A percentile compares a stretch with the other conserved stretches of the same genome.
These are phyloP conservation scores for Rhynchospora breviuscula DNA, from an alignment of 176 grass and related monocot genomes.

Conservation along the genomic window DNA sequence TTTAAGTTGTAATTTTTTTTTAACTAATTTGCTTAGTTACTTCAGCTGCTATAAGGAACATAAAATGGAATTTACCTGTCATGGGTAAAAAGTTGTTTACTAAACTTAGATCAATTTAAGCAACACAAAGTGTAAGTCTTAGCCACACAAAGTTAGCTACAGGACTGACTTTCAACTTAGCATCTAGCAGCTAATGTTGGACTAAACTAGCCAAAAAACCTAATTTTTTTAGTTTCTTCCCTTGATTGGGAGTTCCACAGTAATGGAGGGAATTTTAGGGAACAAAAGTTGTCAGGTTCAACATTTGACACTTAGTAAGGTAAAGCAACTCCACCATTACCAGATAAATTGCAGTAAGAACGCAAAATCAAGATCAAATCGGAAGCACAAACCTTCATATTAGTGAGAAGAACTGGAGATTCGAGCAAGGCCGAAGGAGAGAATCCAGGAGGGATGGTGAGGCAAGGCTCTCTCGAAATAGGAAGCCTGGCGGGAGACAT, in stretches of 20 bases:
- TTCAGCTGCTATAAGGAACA: neutral
- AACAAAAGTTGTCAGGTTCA: neutral
- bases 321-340: neutral
- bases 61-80: neutral
- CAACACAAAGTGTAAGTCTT: neutral
- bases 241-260: neutral
- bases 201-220: neutral
- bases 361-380: neutral
- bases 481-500: slow-evolving; percentile 88
- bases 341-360: neutral
- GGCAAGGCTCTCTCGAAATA: slow-evolving; percentile 73
- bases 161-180: neutral
- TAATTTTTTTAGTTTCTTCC: neutral
- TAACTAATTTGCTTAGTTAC: neutral
- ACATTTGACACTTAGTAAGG: neutral
- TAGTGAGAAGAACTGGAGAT: slow-evolving; percentile 80
- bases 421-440: slow-evolving; percentile 80
- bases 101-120: neutral
- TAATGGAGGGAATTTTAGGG: neutral
- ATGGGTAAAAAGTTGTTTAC: neutral
- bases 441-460: slow-evolving; percentile 81
- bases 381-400: slow-evolving; percentile 54
- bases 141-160: neutral
- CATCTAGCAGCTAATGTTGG: neutral
- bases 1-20: neutral